Base-by-base conservation (phyloP, 2,329 filamentous ascomycete species). In the Westerdykella sp. region DNA sequence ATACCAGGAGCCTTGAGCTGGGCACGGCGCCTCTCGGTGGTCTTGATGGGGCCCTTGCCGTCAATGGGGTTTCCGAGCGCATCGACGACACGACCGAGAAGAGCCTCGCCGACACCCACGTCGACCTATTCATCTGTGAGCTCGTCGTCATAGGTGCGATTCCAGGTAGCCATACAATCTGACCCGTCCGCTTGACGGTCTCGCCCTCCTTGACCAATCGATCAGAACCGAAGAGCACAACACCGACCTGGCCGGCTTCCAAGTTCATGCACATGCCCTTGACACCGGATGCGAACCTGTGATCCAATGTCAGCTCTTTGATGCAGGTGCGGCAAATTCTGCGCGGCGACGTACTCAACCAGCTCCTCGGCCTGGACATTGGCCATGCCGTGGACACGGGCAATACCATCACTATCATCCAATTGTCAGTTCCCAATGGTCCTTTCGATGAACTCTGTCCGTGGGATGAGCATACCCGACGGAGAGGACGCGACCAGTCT, bases 221-320 rank as follows among this genome's bases (percentile, higher is more conserved):
- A 79, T 98, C 93, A 70, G 93, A 97, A 84, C 93, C 93, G 83
- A 98, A 98, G 70, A 98, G 83, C 83, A 98, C 93, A 69, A 98
- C 90, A 95, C 93, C 93, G 78, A 98, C 93, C 78, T 97, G 93
- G 74, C 93, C 93, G 75, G 93, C 93, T 80, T 98, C 93, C 77
- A 98, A 84, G 87, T 98, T 98, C 91, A 98, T 97, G 87, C 91
- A 97, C 93, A 98, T 98, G 75, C 93, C 93, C 85, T 97, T 97
- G 76, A 97, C 93, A 74, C 93, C 93, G 59, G 93, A 98, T 68
- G 93, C 88, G 80, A 98, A 98, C 81, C 90, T 96, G 59, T 45
- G 37, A 42, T 49, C 47, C 48, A 13, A 50, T 46, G 54, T 66
- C 55, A 66, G 62, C 54, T 44, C 46, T 47, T 50, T 56, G 60